A percentile compares a stretch with the other conserved stretches of the same genome.
These are phyloP conservation scores for Daedaleopsis nitida DNA, from an alignment of 768 basidiomycete species.

Conservation along the genomic window DNA sequence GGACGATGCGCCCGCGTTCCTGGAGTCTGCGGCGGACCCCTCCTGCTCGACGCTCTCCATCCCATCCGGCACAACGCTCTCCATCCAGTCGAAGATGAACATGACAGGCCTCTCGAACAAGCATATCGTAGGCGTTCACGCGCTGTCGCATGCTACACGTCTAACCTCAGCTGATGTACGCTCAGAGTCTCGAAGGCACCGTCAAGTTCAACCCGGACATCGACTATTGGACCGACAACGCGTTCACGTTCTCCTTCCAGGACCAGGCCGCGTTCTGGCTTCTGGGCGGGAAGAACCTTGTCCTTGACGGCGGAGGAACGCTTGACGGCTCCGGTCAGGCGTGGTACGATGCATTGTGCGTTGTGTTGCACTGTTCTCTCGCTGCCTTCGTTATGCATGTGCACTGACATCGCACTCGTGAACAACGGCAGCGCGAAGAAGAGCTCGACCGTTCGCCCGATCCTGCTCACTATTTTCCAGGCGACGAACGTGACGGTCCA, in stretches of 20 bases:
- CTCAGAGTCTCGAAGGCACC: conserved; percentile 51
- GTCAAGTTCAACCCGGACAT: conserved; percentile 52
- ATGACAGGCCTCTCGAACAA: conserved; percentile 54
- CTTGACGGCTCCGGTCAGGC: conserved; percentile 66
- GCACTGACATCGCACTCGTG: not conserved
- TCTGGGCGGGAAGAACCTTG: conserved; percentile 50
- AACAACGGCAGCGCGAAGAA: conserved; percentile 40
- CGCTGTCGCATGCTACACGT: not conserved
- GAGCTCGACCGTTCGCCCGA: conserved; percentile 51
- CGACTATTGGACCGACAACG: conserved; percentile 58
- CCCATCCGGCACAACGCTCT: conserved; percentile 49
- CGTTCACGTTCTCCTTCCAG: conserved; percentile 55
- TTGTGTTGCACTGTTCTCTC: not conserved
- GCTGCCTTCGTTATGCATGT: not conserved
- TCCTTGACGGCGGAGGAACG: conserved; percentile 60
- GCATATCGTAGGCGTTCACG: conserved; percentile 43
- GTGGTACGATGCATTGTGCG: conserved; percentile 58
- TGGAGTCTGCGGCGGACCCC: conserved; percentile 44
- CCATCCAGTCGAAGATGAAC: conserved; percentile 51
- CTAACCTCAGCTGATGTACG: not conserved
- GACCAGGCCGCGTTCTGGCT: conserved; percentile 58
- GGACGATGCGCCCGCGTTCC: conserved; percentile 54
- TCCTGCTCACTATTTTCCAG: conserved; percentile 56
- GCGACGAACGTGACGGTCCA: conserved; percentile 49
- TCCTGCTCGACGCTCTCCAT: conserved; percentile 40